Conservation (phyloP, 2,329 filamentous ascomycete genomes). For the Metarhizium sp. region DNA sequence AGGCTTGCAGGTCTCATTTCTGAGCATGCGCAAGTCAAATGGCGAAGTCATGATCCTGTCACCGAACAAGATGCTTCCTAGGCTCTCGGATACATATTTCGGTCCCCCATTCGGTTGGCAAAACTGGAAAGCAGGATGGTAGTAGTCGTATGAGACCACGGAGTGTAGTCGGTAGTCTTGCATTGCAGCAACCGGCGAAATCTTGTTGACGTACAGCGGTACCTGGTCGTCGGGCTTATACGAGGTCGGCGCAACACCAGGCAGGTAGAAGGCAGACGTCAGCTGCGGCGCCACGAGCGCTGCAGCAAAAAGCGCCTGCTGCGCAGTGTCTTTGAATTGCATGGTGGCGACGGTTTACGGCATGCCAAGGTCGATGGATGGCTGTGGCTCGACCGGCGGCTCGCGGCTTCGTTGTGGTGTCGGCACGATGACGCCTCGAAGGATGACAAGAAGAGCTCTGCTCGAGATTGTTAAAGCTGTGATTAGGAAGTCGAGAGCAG, state of each 20-base stretch:
- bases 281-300: constrained; percentile 44
- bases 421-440: not conserved
- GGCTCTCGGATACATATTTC: constrained; percentile 65
- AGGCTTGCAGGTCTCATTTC: constrained; percentile 79
- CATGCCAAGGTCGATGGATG: constrained; percentile 3
- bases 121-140: constrained; percentile 79
- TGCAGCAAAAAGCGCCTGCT: constrained; percentile 39
- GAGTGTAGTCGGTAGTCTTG: constrained; percentile 77
- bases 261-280: constrained; percentile 80
- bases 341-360: constrained; percentile 22
- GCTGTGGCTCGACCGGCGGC: not conserved
- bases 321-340: constrained; percentile 36
- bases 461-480: not conserved
- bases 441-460: not conserved
- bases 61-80: constrained; percentile 94
- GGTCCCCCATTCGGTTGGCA: constrained; percentile 72
- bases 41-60: constrained; percentile 97
- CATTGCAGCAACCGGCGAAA: constrained; percentile 73
- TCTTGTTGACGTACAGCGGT: constrained; percentile 83
- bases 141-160: constrained; percentile 96
- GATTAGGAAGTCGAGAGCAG: not conserved
- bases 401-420: not conserved
- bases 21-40: constrained; percentile 77
- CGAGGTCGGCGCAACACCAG: constrained; percentile 87
- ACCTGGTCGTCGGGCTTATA: constrained; percentile 75